Percentiles rank a stretch among this genome's conserved stretches.
These are phyloP conservation scores for Durotheca rogersii DNA, from an alignment of 495 filamentous ascomycete genomes.

Conservation along the genomic window DNA sequence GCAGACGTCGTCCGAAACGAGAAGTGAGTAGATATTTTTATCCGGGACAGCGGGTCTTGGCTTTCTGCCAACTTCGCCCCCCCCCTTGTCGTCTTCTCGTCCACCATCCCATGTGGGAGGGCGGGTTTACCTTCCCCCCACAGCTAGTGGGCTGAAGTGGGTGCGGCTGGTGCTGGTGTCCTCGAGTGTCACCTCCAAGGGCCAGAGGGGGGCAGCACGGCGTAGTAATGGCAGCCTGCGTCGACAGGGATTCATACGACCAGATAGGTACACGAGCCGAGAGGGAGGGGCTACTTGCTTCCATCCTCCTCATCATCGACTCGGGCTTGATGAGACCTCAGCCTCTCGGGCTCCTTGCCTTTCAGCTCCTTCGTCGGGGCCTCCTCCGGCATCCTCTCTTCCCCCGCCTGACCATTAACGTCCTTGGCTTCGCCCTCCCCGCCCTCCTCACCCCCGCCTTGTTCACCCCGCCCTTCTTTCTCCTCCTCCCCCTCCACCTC, in stretches of 20 bases:
- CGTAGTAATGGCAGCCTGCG: too few relatives aligned
- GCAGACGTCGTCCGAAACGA: not conserved
- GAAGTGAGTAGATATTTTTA: too few relatives aligned
- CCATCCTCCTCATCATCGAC: slow-evolving; percentile 3
- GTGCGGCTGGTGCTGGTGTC: too few relatives aligned
- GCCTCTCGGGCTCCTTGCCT: slow-evolving; percentile 1
- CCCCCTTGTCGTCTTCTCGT: too few relatives aligned
- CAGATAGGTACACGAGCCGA: too few relatives aligned
- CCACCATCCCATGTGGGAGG: too few relatives aligned
- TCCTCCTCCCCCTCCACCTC: slow-evolving; percentile 7
- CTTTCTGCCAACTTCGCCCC: not conserved
- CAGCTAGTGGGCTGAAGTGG: too few relatives aligned
- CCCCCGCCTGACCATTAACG: not conserved
- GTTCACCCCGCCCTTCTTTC: not conserved
- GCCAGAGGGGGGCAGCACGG: too few relatives aligned
- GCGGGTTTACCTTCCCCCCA: too few relatives aligned
- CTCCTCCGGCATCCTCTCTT: not conserved
- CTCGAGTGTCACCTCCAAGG: too few relatives aligned
- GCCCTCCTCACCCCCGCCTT: not conserved
- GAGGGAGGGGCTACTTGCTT: too few relatives aligned
- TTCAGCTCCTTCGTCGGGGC: not conserved
- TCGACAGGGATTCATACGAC: too few relatives aligned
- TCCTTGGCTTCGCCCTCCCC: not conserved
- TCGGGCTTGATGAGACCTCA: not conserved
- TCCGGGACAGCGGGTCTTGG: not conserved